phyloP scores from a whole-genome alignment of 306 rosid species.

The Lotus japonicus region DNA sequence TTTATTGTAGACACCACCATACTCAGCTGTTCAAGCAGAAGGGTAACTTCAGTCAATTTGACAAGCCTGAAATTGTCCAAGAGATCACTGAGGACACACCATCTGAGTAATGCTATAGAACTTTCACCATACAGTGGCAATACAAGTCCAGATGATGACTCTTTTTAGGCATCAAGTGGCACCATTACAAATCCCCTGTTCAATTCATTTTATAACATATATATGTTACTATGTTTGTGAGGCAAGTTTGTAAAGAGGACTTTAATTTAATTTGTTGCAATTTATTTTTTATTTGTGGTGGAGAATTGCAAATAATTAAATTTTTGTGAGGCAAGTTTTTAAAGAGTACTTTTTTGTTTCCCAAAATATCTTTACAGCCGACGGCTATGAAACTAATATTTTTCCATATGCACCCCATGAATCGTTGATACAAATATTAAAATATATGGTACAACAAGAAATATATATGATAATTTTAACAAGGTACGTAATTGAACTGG shows the following conservation, averaged over 20 bases:
- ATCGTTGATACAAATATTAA: too few relatives aligned
- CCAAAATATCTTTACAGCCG: too few relatives aligned
- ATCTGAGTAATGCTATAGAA: conserved; percentile 13
- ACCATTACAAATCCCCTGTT: too few relatives aligned
- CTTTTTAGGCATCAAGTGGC: too few relatives aligned
- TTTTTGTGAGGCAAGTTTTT: not conserved
- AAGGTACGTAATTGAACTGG: too few relatives aligned
- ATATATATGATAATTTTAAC: too few relatives aligned
- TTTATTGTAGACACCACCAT: conserved; percentile 91
- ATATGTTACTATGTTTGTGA: conserved; percentile 13
- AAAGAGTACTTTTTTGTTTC: too few relatives aligned
- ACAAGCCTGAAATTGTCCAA: conserved; percentile 34
- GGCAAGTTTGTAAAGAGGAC: conserved; percentile 15
- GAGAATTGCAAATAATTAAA: conserved; percentile 20
- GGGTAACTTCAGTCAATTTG: conserved; percentile 88
- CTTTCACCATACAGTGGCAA: too few relatives aligned
- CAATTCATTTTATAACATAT: not conserved
- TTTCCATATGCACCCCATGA: too few relatives aligned
- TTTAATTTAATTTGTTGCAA: conserved; percentile 24
- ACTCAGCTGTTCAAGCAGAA: conserved; percentile 85
- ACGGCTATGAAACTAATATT: too few relatives aligned
- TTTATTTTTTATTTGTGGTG: conserved; percentile 16
- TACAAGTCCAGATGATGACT: too few relatives aligned
- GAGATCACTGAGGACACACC: not conserved
- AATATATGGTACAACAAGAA: too few relatives aligned